Evolutionary conservation across 345 rosid genomes (phyloP), one percentile per base, ranked within the genome.

Genomic region (Gossypium longicalyx): DNA sequence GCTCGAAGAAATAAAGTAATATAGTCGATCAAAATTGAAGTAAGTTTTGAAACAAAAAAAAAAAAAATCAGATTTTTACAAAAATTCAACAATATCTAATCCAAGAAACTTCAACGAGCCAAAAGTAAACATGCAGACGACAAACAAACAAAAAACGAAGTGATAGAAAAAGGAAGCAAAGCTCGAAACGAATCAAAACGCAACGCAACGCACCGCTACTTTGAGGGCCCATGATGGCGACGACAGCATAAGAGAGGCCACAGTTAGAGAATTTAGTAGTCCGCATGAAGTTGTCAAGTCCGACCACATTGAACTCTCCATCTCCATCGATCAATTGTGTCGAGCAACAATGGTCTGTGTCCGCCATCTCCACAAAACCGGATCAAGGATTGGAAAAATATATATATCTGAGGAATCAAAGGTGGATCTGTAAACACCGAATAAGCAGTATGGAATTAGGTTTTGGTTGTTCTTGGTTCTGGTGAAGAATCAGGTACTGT

Each of bases 161-260:
- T 62, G 38, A 62, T 6, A 61, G 41, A 34, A 63, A 38, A 29
- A 38, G 20, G 7, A 25, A 51, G 59, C n/a, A 27, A 69, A 69
- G 44, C 15, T 38, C 68, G 48, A 38, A 44, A 72, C 2, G 34
- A 5, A 62, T 8, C 2, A 20, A 15, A 52, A 74, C 1, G 20
- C 62, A 52, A 74, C 1, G 20, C 62, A 38, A 63, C 79, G 51
- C 80, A 91, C 94, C 94, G 72, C 94, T 89, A 78, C 97, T 89
- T 23, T 89, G 92, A n/a, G 97, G 97, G 66, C 97, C 94, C 94
- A 91, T 88, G 88, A 89, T 78, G 7, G 97, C 94, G 68, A 91
- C 97, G 29, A 91, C 91, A 3, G 94, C 89, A 69, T 91, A 91
- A 52, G 97, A 91, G 68, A 89, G 92, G 43, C 97, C 94, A n/a